Evolutionary conservation across 1,284 basidiomycete genomes (phyloP).

Genomic region (Neotropicomus parvogracilis): DNA sequence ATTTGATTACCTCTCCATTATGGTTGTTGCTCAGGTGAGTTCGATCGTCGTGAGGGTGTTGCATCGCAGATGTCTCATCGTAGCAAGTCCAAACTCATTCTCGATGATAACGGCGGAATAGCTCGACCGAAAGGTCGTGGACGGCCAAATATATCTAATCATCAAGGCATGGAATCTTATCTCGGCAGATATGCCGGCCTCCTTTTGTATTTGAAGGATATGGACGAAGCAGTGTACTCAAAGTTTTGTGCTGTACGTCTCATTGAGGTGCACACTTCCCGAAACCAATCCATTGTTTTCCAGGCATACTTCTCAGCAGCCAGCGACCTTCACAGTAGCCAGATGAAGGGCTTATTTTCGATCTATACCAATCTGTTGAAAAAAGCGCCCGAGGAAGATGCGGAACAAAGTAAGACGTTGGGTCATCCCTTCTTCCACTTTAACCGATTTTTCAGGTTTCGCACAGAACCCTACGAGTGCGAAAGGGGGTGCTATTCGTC

Average conservation of each 20-base stretch:
- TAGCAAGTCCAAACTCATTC: constrained; percentile 58
- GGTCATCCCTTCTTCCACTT: neutral
- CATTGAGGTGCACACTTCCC: neutral
- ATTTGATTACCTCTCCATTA: constrained; percentile 84
- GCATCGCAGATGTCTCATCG: constrained; percentile 7
- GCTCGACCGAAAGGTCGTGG: constrained; percentile 40
- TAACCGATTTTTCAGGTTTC: constrained; percentile 42
- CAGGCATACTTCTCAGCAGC: constrained; percentile 86
- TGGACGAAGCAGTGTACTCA: constrained; percentile 82
- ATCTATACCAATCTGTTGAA: constrained; percentile 61
- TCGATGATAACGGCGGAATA: constrained; percentile 59
- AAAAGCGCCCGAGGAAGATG: constrained; percentile 67
- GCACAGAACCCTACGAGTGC: constrained; percentile 23
- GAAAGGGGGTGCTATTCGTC: constrained; percentile 58
- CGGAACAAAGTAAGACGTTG: constrained; percentile 52
- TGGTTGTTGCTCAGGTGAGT: constrained; percentile 80
- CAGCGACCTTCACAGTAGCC: constrained; percentile 75
- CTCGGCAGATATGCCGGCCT: constrained; percentile 87
- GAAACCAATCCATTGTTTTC: constrained; percentile 8
- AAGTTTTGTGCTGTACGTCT: constrained; percentile 79
- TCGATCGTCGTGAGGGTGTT: constrained; percentile 1
- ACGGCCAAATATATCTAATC: constrained; percentile 53
- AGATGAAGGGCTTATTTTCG: constrained; percentile 74
- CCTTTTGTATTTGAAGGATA: constrained; percentile 92
- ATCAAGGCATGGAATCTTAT: constrained; percentile 74